Base-by-base conservation (phyloP, 768 basidiomycete species). In the Russula abietina region DNA sequence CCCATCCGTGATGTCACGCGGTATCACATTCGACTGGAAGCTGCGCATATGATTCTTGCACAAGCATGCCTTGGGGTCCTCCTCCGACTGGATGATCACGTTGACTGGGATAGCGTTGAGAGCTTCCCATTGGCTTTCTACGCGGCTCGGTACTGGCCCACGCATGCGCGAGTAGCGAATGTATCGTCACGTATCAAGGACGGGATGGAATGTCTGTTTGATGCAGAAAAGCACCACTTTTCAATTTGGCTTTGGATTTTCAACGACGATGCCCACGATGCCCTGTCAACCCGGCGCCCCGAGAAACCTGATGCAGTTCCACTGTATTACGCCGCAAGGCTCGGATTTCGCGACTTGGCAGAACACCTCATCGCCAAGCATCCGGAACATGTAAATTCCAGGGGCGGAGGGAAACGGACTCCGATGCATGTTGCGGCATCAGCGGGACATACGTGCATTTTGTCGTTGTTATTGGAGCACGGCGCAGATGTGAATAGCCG, bases 391-490 rank as follows among this genome's bases (percentile, higher is more conserved):
- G 14, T 50, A 11, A 17, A 7, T 14, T 6, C 49, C 4, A 14
- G 12, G 12, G 28, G 11, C 7, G 24, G 49, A 3, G 0, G 0
- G 0, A 0, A 8, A 0, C 26, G 0, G 12, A 50, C 24, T 16
- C 49, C 49, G 26, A 26, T 50, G 16, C 49, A 50, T 28, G 49
- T 1, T 24, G 48, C 48, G 26, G 48, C 24, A 14, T 16, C 3
- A 26, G 14, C 24, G 5, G 26, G 24, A 50, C 49, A 49, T 4
- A 16, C 26, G 7, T 16, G 30, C 0, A 5, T 50, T 50, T 50
- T 50, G 26, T 16, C 16, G 1, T 14, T 50, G 16, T 14, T 50
- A 17, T 5, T 50, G 17, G 1, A 16, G 6, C 24, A 16, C 28
- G 48, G 22, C 12, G 48, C 14, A 14, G 48, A 49, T 16, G 16